These are phyloP conservation scores for Litchi chinensis DNA, from an alignment of 345 rosid genomes.

Conservation along the genomic window DNA sequence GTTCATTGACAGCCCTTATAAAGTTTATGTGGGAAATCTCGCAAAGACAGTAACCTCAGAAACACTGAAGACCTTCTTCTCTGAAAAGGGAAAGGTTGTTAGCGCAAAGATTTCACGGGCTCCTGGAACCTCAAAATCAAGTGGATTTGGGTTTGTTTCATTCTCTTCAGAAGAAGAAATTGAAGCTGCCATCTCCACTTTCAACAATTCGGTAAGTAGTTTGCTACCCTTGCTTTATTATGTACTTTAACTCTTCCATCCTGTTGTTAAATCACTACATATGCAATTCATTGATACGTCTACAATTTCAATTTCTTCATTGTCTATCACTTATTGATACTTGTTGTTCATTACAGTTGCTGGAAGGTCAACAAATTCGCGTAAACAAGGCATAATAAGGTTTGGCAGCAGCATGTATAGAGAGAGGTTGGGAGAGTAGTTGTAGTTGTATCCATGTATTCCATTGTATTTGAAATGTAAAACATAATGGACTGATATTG, in stretches of 20 bases:
- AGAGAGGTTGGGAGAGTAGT: conserved; percentile 10
- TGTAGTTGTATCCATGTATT: conserved; percentile 6
- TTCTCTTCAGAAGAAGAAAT: conserved; percentile 83
- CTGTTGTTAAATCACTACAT: background rate
- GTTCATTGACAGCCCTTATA: conserved; percentile 66
- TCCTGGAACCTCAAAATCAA: conserved; percentile 86
- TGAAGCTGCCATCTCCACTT: conserved; percentile 68
- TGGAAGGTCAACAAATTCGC: conserved; percentile 85
- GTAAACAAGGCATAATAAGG: conserved; percentile 71
- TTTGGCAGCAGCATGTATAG: background rate
- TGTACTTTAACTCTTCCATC: background rate
- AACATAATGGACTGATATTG: background rate
- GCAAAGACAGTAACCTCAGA: conserved; percentile 77
- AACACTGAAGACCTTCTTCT: conserved; percentile 58
- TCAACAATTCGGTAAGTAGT: conserved; percentile 73
- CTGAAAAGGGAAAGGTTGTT: conserved; percentile 74
- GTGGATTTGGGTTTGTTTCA: conserved; percentile 80
- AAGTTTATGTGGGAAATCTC: conserved; percentile 89
- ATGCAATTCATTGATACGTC: background rate
- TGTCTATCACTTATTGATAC: background rate
- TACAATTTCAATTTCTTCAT: background rate
- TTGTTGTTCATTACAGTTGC: conserved; percentile 44
- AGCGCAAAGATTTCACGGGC: conserved; percentile 82
- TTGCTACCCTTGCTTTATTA: conserved; percentile 3
- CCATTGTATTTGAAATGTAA: conserved; percentile 8